Conservation (phyloP, 2,329 filamentous ascomycete species). For the Pseudocercospora pini-densiflorae region DNA sequence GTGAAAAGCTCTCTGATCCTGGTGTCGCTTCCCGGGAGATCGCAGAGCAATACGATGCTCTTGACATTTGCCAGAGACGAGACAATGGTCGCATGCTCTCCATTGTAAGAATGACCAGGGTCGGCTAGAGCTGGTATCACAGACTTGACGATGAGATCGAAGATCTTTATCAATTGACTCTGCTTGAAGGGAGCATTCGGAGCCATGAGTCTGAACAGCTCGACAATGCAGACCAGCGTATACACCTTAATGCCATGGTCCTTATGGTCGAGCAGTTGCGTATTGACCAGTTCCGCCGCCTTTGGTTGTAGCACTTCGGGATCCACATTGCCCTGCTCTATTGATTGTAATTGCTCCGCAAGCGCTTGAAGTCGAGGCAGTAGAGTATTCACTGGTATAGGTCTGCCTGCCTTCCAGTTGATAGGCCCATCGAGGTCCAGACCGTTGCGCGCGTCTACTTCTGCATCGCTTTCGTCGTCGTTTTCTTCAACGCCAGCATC, state of each 20-base stretch:
- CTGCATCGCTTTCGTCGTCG: constrained; percentile 12
- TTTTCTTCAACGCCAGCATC: background rate
- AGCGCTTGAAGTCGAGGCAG: constrained; percentile 80
- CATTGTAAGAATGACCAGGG: constrained; percentile 86
- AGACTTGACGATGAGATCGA: constrained; percentile 81
- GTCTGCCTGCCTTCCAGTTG: constrained; percentile 88
- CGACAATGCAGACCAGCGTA: constrained; percentile 85
- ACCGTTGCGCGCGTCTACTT: constrained; percentile 18
- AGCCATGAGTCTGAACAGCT: constrained; percentile 89
- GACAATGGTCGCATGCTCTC: constrained; percentile 89
- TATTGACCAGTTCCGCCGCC: constrained; percentile 80
- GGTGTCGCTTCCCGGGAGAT: constrained; percentile 80
- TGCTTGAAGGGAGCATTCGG: constrained; percentile 93
- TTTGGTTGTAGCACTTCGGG: constrained; percentile 82
- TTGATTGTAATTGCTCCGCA: constrained; percentile 77
- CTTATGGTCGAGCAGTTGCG: constrained; percentile 85
- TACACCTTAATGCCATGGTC: constrained; percentile 92
- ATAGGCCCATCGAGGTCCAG: constrained; percentile 85
- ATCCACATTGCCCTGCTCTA: constrained; percentile 86
- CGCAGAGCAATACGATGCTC: constrained; percentile 88
- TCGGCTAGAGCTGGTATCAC: constrained; percentile 85
- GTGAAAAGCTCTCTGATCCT: constrained; percentile 83
- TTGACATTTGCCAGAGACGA: constrained; percentile 89
- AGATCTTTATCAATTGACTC: constrained; percentile 94
- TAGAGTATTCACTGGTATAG: constrained; percentile 82